Evolutionary conservation across 1,284 basidiomycete species (phyloP).

Genomic region (Malassezia cuniculi): DNA sequence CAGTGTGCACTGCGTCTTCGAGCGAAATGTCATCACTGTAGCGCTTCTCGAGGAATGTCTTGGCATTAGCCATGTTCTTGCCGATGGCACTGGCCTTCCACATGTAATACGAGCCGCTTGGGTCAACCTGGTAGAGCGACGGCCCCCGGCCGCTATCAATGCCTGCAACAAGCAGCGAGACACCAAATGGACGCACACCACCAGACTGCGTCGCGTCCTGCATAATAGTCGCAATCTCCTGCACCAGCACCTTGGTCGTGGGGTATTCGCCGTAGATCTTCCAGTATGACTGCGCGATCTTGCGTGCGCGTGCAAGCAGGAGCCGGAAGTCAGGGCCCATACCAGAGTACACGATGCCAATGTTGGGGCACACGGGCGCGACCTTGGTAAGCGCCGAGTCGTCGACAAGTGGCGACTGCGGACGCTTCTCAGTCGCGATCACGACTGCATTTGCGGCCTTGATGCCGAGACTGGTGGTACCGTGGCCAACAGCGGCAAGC

Average conservation of each 20-base stretch:
- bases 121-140: constrained; percentile 93
- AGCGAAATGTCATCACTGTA: constrained; percentile 99
- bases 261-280: constrained; percentile 98
- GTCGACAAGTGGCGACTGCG: constrained; percentile 91
- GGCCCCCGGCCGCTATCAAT: constrained; percentile 86
- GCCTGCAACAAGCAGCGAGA: constrained; percentile 88
- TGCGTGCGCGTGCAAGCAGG: constrained; percentile 80
- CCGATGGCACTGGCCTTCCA: constrained; percentile 99
- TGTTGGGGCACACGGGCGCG: constrained; percentile 90
- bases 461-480: constrained; percentile 92
- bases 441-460: constrained; percentile 99
- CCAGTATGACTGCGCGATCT: constrained; percentile 97
- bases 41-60: constrained; percentile 92
- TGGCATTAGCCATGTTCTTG: constrained; percentile 99
- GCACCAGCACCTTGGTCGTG: constrained; percentile 87
- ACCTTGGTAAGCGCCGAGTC: constrained; percentile 92
- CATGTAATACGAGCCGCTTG: constrained; percentile 81
- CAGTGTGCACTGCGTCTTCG: constrained; percentile 98
- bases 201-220: constrained; percentile 97
- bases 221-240: constrained; percentile 95
- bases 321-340: constrained; percentile 99
- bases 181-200: constrained; percentile 94
- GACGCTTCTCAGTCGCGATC: constrained; percentile 97
- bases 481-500: constrained; percentile 69
- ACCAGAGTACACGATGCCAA: constrained; percentile 88